A percentile compares a stretch with the other conserved stretches of the same genome.
Conservation (phyloP, 768 basidiomycete species). For the Boletus pseudo-olivaceus region DNA sequence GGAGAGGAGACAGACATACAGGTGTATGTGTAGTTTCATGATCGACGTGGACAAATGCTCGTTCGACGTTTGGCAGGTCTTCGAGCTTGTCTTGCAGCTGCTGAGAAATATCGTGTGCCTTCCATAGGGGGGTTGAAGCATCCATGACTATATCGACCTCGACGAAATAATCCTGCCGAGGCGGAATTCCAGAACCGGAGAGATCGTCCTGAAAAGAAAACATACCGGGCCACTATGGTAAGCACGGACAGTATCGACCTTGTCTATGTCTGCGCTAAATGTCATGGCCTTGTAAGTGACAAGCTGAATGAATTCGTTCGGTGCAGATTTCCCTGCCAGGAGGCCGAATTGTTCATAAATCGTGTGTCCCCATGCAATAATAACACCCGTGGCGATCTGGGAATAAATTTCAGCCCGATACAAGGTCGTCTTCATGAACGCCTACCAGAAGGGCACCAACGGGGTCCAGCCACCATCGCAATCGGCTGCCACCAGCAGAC, state of each 20-base stretch:
- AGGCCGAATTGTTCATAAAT: conserved; percentile 79
- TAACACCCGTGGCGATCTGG: conserved; percentile 78
- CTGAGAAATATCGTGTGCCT: conserved; percentile 83
- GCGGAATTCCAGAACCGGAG: background rate
- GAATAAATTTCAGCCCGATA: background rate
- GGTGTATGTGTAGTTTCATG: conserved; percentile 85
- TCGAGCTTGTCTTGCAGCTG: conserved; percentile 87
- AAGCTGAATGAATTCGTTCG: conserved; percentile 85
- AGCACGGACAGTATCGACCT: conserved; percentile 88
- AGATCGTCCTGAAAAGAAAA: background rate
- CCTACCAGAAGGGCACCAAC: conserved; percentile 72
- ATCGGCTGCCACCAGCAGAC: conserved; percentile 78
- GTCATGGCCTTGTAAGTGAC: conserved; percentile 89
- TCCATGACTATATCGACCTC: conserved; percentile 96
- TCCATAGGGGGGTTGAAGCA: conserved; percentile 83
- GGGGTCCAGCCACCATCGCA: conserved; percentile 83
- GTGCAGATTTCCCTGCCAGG: conserved; percentile 89
- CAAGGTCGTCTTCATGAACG: background rate
- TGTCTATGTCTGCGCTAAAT: conserved; percentile 81
- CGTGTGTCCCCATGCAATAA: conserved; percentile 72
- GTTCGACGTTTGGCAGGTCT: conserved; percentile 81
- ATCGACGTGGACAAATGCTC: conserved; percentile 95
- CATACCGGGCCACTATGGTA: conserved; percentile 85
- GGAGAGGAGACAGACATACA: conserved; percentile 32
- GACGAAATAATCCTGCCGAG: conserved; percentile 76